Conservation (phyloP, 2,329 filamentous ascomycete species). For the Aspergillus melleus region DNA sequence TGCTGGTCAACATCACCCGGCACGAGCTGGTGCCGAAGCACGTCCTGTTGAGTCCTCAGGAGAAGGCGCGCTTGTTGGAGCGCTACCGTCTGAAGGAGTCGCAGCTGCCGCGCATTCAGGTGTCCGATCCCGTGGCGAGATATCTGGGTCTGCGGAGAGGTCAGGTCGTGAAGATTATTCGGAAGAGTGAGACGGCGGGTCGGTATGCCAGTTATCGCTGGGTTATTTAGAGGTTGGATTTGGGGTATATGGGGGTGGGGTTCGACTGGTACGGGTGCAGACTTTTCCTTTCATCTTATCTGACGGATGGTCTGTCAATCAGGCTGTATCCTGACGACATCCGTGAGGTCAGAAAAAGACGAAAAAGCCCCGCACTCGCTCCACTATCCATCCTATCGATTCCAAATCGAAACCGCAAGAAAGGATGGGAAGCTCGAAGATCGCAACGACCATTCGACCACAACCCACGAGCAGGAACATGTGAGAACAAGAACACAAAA, state of each 20-base stretch:
- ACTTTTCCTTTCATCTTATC: too few species aligned
- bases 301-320: too few species aligned
- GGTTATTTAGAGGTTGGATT: slow-evolving; percentile 45
- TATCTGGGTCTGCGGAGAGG: slow-evolving; percentile 89
- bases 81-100: slow-evolving; percentile 96
- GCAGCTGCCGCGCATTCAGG: slow-evolving; percentile 87
- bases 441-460: too few species aligned
- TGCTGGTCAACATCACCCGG: slow-evolving; percentile 96
- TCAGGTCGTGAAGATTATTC: slow-evolving; percentile 97
- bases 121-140: slow-evolving; percentile 86
- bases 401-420: too few species aligned
- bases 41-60: slow-evolving; percentile 82
- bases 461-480: too few species aligned
- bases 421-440: too few species aligned
- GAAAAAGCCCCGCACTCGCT: too few species aligned
- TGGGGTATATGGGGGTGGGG: neutral
- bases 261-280: too few species aligned
- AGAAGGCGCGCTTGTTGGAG: slow-evolving; percentile 82
- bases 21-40: slow-evolving; percentile 96
- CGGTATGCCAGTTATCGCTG: slow-evolving; percentile 93
- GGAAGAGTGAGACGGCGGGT: slow-evolving; percentile 91
- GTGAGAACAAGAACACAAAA: neutral
- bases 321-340: too few species aligned
- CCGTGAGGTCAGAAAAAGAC: too few species aligned
- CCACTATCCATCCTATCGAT: too few species aligned